A percentile compares a stretch with the other conserved stretches of the same genome.
phyloP scores from a whole-genome alignment of 331 rosid genomes.

The Quercus tomentella region DNA sequence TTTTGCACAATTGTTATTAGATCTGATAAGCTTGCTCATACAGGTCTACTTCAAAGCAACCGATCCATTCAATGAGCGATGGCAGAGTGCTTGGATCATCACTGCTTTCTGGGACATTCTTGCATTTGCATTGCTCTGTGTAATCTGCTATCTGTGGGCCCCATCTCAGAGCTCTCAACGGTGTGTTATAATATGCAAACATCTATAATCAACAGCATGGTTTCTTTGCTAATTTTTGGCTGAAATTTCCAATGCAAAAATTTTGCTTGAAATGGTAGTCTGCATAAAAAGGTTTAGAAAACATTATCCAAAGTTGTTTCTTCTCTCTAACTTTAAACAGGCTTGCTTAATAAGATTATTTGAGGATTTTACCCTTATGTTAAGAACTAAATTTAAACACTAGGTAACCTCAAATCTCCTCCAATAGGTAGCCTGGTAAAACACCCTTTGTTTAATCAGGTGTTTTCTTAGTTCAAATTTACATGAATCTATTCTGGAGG shows the following conservation, averaged over 20 bases:
- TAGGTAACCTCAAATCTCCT: neutral
- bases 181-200: slow-evolving; percentile 30
- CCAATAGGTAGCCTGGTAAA: neutral
- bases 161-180: slow-evolving; percentile 98
- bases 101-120: slow-evolving; percentile 95
- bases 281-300: neutral
- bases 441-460: neutral
- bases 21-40: slow-evolving; percentile 5
- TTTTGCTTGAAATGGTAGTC: neutral
- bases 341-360: neutral
- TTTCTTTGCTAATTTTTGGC: slow-evolving; percentile 2
- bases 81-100: slow-evolving; percentile 98
- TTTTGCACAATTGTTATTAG: neutral
- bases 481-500: neutral
- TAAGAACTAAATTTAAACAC: neutral
- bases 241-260: slow-evolving; percentile 1
- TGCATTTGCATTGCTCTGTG: slow-evolving; percentile 75
- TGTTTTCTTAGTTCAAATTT: neutral
- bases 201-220: neutral
- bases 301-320: neutral
- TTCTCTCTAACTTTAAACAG: neutral
- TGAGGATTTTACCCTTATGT: neutral
- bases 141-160: slow-evolving; percentile 92
- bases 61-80: slow-evolving; percentile 91
- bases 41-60: slow-evolving; percentile 95